These are phyloP conservation scores for Rhodamnia argentea DNA, from an alignment of 345 rosid species.

Conservation along the genomic window DNA sequence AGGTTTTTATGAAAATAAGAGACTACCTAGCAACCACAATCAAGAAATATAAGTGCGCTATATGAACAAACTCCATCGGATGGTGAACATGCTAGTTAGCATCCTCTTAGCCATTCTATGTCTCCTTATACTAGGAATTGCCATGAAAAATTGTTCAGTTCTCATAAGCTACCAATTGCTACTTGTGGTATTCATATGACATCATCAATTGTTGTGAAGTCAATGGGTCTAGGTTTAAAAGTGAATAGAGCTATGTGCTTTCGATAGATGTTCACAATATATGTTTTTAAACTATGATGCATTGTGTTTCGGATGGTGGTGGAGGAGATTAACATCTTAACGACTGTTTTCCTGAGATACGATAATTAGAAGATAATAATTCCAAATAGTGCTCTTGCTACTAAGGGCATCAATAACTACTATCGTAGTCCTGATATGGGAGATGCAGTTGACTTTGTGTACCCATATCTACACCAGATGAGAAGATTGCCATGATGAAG, in stretches of 20 bases:
- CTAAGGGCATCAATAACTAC: slow-evolving; percentile 20
- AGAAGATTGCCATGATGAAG: slow-evolving; percentile 21
- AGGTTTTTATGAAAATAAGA: too few relatives aligned
- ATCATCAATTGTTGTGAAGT: slow-evolving; percentile 32
- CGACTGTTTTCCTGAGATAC: slow-evolving; percentile 22
- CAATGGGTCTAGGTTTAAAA: slow-evolving; percentile 14
- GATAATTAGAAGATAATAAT: slow-evolving; percentile 21
- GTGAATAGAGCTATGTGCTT: background rate
- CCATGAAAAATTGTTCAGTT: slow-evolving; percentile 14
- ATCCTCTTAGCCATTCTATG: slow-evolving; percentile 14
- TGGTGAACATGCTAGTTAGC: slow-evolving; percentile 20
- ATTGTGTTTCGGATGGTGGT: slow-evolving; percentile 14
- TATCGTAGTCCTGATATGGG: slow-evolving; percentile 32
- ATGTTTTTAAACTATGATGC: background rate
- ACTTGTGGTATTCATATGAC: slow-evolving; percentile 25
- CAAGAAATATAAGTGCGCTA: too few relatives aligned
- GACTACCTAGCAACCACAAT: too few relatives aligned
- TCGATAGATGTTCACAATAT: background rate
- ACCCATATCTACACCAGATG: slow-evolving; percentile 20
- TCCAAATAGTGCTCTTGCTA: slow-evolving; percentile 22
- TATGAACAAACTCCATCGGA: slow-evolving; percentile 28
- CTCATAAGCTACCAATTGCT: slow-evolving; percentile 20
- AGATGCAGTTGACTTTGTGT: slow-evolving; percentile 25
- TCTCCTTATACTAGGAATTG: slow-evolving; percentile 23
- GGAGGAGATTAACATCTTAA: slow-evolving; percentile 31